Percentiles rank a stretch among this genome's conserved stretches.
Evolutionary conservation across 306 rosid species (phyloP).

Genomic region (Citrullus colocynthis): DNA sequence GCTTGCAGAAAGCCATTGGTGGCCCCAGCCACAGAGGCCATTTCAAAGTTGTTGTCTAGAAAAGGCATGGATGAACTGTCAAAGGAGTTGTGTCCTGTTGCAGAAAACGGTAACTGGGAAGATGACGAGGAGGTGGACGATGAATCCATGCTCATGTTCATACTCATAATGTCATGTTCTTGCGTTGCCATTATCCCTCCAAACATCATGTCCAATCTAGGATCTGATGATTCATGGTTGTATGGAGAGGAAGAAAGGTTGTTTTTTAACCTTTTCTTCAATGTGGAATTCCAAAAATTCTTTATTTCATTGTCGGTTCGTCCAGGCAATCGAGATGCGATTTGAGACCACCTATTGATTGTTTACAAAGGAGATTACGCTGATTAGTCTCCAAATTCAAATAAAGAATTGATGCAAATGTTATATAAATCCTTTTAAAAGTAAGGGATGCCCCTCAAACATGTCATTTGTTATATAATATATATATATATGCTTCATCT

Average conservation of each 20-base stretch:
- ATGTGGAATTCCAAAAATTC: constrained; percentile 86
- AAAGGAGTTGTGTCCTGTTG: constrained; percentile 17
- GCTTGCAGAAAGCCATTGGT: constrained; percentile 24
- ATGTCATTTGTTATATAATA: background rate
- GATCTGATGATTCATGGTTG: constrained; percentile 34
- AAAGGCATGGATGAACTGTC: constrained; percentile 31
- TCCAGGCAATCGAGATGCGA: constrained; percentile 93
- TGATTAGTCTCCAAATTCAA: background rate
- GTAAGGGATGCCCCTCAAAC: background rate
- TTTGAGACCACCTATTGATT: constrained; percentile 86
- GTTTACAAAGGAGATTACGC: background rate
- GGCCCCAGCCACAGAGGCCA: background rate
- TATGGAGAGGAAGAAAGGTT: constrained; percentile 31
- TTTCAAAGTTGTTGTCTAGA: constrained; percentile 29
- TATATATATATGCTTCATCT: background rate
- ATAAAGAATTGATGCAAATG: background rate
- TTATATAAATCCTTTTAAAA: background rate
- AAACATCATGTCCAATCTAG: constrained; percentile 16
- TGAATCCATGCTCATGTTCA: constrained; percentile 58
- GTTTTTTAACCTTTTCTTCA: constrained; percentile 60
- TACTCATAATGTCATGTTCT: constrained; percentile 24
- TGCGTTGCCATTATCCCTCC: constrained; percentile 28
- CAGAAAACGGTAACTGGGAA: constrained; percentile 15
- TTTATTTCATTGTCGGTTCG: constrained; percentile 91
- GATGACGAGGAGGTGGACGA: constrained; percentile 51